Percentiles rank a stretch among this genome's conserved stretches.
Evolutionary conservation across 495 filamentous ascomycete genomes (phyloP).

Genomic region (Xylaria acuta): DNA sequence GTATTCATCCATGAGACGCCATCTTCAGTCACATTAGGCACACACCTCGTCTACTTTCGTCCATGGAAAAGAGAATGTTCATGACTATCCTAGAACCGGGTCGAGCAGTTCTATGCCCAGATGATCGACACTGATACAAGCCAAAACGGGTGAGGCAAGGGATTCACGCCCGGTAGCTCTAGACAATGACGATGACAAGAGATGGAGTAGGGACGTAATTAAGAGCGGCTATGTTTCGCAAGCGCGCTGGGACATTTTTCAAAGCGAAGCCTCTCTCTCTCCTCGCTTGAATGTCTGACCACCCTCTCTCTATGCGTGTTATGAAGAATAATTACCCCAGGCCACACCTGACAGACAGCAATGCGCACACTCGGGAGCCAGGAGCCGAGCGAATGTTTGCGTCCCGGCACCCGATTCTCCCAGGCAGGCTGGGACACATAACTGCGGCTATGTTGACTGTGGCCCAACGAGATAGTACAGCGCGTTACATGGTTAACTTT

Average conservation of each 20-base stretch:
- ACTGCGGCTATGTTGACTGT: not conserved
- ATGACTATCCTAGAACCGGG: not conserved
- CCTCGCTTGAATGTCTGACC: conserved; percentile 16
- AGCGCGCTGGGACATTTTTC: not conserved
- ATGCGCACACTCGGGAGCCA: conserved; percentile 8
- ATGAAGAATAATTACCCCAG: not conserved
- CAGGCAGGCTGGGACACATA: conserved; percentile 4
- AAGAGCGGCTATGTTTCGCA: not conserved
- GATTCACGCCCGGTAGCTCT: not conserved
- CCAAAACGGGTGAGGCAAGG: not conserved
- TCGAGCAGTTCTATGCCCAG: not conserved
- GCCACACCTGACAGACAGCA: conserved; percentile 21
- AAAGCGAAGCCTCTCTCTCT: not conserved
- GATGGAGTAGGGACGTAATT: not conserved
- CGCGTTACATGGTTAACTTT: conserved; percentile 2
- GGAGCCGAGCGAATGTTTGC: not conserved
- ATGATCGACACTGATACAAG: not conserved
- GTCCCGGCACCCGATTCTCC: not conserved
- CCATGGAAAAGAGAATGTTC: not conserved
- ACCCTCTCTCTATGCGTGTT: not conserved
- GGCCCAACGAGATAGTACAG: not conserved
- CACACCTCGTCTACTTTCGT: conserved; percentile 12
- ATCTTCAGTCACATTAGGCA: conserved; percentile 17
- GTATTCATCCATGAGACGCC: conserved; percentile 19
- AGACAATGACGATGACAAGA: not conserved